These are phyloP conservation scores for Zygosaccharomyces sapae DNA, from an alignment of 1,139 yeast species.

Conservation along the genomic window DNA sequence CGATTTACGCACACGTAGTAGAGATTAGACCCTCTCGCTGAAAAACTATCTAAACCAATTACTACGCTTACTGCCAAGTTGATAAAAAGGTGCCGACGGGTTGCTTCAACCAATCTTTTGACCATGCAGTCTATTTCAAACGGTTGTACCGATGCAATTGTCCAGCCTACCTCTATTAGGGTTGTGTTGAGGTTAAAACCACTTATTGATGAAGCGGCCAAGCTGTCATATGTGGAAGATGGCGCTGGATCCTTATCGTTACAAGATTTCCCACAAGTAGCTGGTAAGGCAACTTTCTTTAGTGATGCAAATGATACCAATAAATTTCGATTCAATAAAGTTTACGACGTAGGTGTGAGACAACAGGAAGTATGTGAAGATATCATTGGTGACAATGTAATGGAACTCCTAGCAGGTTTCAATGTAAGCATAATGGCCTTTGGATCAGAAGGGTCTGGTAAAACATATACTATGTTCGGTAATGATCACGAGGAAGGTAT, in stretches of 20 bases:
- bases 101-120: background rate
- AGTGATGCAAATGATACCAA: conserved; percentile 12
- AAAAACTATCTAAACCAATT: background rate
- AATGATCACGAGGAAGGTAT: conserved; percentile 45
- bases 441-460: conserved; percentile 89
- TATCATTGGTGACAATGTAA: conserved; percentile 43
- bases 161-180: conserved; percentile 1
- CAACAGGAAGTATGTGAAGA: conserved; percentile 62
- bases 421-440: conserved; percentile 84
- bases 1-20: background rate
- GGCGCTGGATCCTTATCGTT: conserved; percentile 3
- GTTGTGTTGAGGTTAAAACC: conserved; percentile 2
- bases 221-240: conserved; percentile 3
- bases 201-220: conserved; percentile 2
- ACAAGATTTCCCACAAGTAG: conserved; percentile 4
- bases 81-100: background rate
- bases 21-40: background rate
- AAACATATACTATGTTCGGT: conserved; percentile 85
- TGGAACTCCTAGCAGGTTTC: conserved; percentile 52
- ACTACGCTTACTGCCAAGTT: background rate
- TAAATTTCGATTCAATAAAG: conserved; percentile 62
- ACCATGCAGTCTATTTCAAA: conserved; percentile 1
- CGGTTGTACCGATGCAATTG: background rate
- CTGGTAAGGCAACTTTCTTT: background rate
- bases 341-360: conserved; percentile 48